Conservation (phyloP, 257 asterid species). For the Euphrasia confusa region DNA sequence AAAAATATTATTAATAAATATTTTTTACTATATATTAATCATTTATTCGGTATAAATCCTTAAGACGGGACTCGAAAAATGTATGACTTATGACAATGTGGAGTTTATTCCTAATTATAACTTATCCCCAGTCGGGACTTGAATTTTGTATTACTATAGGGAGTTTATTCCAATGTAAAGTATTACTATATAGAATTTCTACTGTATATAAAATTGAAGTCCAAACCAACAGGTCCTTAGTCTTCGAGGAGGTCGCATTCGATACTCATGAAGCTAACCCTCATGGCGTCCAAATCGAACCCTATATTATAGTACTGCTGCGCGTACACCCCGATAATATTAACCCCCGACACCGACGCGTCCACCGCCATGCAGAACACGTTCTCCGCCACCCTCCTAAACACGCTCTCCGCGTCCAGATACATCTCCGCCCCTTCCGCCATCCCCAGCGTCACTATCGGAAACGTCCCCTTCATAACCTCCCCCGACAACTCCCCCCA, state of each 20-base stretch:
- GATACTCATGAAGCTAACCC: slow-evolving; percentile 15
- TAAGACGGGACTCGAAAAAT: too few relatives aligned
- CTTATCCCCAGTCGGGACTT: too few relatives aligned
- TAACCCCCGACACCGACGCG: neutral
- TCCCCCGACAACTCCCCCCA: slow-evolving; percentile 14
- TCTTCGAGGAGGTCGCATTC: slow-evolving; percentile 19
- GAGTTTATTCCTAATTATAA: too few relatives aligned
- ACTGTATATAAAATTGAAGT: too few relatives aligned
- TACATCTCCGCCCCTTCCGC: neutral
- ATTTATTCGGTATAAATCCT: too few relatives aligned
- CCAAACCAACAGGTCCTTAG: neutral
- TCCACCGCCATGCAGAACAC: slow-evolving; percentile 21
- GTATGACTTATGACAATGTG: too few relatives aligned
- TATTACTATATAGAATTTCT: too few relatives aligned
- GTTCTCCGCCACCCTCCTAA: neutral
- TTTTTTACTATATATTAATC: too few relatives aligned
- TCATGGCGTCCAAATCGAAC: slow-evolving; percentile 16
- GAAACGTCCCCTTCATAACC: slow-evolving; percentile 19
- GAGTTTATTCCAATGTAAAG: too few relatives aligned
- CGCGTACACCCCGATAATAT: slow-evolving; percentile 15
- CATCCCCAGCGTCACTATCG: slow-evolving; percentile 15
- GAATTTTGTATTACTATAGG: too few relatives aligned
- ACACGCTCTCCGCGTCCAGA: slow-evolving; percentile 17
- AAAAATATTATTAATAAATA: too few relatives aligned
- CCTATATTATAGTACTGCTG: slow-evolving; percentile 22